A percentile compares a stretch with the other conserved stretches of the same genome.
Conservation (phyloP, 768 basidiomycete genomes). For the Suillus discolor region DNA sequence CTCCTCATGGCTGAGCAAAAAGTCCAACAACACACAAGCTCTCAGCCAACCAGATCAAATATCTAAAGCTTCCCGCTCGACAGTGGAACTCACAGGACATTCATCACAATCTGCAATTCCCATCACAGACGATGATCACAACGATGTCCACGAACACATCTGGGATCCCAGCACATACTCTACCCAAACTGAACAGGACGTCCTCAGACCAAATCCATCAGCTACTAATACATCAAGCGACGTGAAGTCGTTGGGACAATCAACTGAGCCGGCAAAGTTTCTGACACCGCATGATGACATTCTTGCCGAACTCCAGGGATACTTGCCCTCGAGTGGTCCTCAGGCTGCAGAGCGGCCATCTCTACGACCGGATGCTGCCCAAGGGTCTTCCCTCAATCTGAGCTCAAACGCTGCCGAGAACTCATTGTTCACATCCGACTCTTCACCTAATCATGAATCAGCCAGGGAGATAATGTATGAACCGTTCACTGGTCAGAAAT, state of each 20-base stretch:
- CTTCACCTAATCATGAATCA: conserved; percentile 6
- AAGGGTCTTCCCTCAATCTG: neutral
- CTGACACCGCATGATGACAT: conserved; percentile 66
- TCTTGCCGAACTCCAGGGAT: conserved; percentile 53
- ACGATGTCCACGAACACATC: conserved; percentile 24
- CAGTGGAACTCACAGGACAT: conserved; percentile 21
- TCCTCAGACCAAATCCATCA: conserved; percentile 12
- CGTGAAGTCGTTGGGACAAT: conserved; percentile 12
- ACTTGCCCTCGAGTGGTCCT: conserved; percentile 23
- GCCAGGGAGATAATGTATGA: conserved; percentile 28
- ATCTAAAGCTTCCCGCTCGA: conserved; percentile 15
- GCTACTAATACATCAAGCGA: conserved; percentile 13
- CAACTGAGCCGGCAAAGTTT: conserved; percentile 11
- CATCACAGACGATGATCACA: conserved; percentile 16
- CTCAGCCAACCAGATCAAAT: conserved; percentile 5
- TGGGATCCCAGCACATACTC: conserved; percentile 28
- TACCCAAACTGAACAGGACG: conserved; percentile 18
- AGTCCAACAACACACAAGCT: conserved; percentile 21
- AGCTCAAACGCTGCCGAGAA: conserved; percentile 15
- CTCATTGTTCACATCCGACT: conserved; percentile 4
- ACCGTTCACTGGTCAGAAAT: conserved; percentile 33
- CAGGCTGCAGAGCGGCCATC: conserved; percentile 11
- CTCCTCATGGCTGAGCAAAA: conserved; percentile 33
- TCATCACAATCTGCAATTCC: conserved; percentile 22
- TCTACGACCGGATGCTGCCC: conserved; percentile 8